These are phyloP conservation scores for Vigna nakashimae DNA, from an alignment of 306 rosid species.

Conservation along the genomic window DNA sequence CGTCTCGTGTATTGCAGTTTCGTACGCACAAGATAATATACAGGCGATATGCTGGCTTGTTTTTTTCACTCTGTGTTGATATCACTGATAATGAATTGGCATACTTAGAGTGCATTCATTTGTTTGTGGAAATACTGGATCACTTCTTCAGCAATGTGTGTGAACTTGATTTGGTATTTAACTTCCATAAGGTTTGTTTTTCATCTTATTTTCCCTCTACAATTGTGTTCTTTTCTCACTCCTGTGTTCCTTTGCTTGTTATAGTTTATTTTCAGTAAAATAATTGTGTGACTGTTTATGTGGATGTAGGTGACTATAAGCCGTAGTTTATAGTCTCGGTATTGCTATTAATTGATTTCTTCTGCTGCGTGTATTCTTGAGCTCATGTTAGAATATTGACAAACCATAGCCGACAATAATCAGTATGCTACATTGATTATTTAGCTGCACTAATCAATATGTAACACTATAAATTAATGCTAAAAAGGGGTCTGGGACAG, in stretches of 20 bases:
- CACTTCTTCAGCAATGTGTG: slow-evolving; percentile 98
- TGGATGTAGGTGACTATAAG: not conserved
- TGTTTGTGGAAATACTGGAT: slow-evolving; percentile 93
- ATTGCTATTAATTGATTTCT: not conserved
- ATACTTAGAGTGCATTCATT: slow-evolving; percentile 93
- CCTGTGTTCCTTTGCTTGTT: not conserved
- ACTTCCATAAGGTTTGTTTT: slow-evolving; percentile 89
- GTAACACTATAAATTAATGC: not conserved
- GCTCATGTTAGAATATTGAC: slow-evolving; percentile 14
- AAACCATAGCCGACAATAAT: slow-evolving; percentile 3
- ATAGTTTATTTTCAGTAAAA: not conserved
- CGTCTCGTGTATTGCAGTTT: slow-evolving; percentile 64
- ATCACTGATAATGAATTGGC: slow-evolving; percentile 99
- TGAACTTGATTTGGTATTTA: slow-evolving; percentile 88
- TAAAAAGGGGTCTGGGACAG: not conserved
- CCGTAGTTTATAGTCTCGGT: not conserved
- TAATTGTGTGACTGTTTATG: not conserved
- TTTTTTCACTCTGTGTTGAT: slow-evolving; percentile 97
- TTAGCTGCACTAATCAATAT: slow-evolving; percentile 1
- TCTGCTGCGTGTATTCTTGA: slow-evolving; percentile 9
- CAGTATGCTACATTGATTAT: slow-evolving; percentile 17
- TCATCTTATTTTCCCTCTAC: not conserved
- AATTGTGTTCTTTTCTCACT: not conserved
- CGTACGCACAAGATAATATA: slow-evolving; percentile 96
- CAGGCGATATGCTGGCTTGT: slow-evolving; percentile 94